Base-by-base conservation (phyloP, 495 filamentous ascomycete species). In the Aspergillus egyptiacus region DNA sequence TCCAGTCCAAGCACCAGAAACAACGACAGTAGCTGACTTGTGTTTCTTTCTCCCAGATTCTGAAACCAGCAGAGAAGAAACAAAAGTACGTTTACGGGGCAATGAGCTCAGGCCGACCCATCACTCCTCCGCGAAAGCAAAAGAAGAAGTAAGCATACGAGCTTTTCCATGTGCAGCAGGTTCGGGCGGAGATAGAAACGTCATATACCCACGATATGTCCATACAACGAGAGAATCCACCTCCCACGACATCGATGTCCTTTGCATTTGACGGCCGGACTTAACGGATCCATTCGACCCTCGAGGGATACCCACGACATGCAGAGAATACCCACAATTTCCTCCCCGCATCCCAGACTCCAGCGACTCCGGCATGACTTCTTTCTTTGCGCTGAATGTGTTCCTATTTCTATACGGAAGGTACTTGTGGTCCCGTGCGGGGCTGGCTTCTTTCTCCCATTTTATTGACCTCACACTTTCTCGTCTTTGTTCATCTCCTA, bases 41-140 rank as follows among this genome's bases (percentile, higher is more conserved):
- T 43, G 13, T 11, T 27, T 23, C 39, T 35, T 48, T 24, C 33
- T 40, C 13, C 19, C 58, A 97, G 91, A 98, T 98, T 70, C 77
- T 98, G 74, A 98, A 97, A 76, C 93, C 93, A 64, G 93, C 93
- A 71, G 93, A 98, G 81, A 98, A 98, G 83, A 98, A 98, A 86
- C 91, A 95, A 89, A 98, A 98, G 89, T 98, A 95, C 79, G 91
- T 95, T 66, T 86, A 87, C 75, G 83, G 84, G 76, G 82, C 86
- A 77, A 83, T 91, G 76, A 87, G 86, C 75, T 80, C 83, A 74
- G 81, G 84, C 81, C 84, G 83, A 73, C 80, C 86, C 72, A 78
- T 86, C 73, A 93, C 86, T 82, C 84, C 87, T 81, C 88, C 86
- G 73, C 85, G 87, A 82, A 91, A 87, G 71, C 82, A 87, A 74